Evolutionary conservation across 1,284 basidiomycete species (phyloP), one percentile per base, ranked within the genome.

Genomic region (Cutaneotrichosporon cyanovorans): DNA sequence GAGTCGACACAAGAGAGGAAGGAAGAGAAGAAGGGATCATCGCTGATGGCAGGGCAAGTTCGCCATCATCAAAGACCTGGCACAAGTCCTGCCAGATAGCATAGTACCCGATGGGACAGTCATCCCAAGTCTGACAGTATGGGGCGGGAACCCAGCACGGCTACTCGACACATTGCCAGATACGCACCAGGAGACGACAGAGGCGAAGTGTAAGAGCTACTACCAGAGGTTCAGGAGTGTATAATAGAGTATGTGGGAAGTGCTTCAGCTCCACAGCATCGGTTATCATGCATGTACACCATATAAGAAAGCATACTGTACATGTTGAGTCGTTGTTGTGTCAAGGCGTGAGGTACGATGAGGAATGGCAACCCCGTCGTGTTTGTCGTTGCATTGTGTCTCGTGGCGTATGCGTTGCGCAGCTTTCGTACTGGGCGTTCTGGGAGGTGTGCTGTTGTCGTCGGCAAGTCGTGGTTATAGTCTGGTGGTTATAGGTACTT

Each of bases 51-150:
- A 95, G 92, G 92, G 95, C 22, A 91, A 95, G 65, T 96, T 97
- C 59, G 83, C 84, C 0, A 90, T 96, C 55, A 91, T 98, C 71
- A 96, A 97, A 66, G 93, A 98, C 65, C 90, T 90, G 59, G 88
- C 87, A 4, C 83, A 82, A 51, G 61, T 73, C 25, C 52, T 84
- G 87, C 51, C 84, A 81, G 50, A 90, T 54, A 86, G 89, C 0
- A 82, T 98, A 16, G 75, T 98, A 5, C 86, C 92, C 3, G 85
- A 92, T 12, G 90, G 90, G 50, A 91, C 91, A 0, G 87, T 97
- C 40, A 81, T 98, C 11, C 90, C 92, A 1, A 86, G 87, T 4
- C 74, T 95, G 55, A 81, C 89, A 0, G 74, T 86, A 5, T 97
- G 92, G 72, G 74, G 80, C 12, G 95, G 95, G 10, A 88, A 87